phyloP scores from a whole-genome alignment of 2,329 filamentous ascomycete genomes.

The Laburnicola sp. region DNA sequence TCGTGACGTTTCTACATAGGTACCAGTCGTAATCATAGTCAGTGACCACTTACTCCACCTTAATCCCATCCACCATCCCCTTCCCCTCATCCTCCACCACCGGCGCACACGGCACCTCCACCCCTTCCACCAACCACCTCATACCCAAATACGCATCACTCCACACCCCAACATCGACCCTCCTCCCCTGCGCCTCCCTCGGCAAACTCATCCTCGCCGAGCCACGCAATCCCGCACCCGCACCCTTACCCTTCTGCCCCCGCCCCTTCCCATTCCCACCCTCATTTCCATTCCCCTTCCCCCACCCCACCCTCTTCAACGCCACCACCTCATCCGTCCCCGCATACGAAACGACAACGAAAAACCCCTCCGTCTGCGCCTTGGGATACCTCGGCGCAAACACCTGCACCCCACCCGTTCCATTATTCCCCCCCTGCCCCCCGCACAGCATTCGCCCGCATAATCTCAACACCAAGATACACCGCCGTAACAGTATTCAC shows the following conservation, averaged over 20 bases:
- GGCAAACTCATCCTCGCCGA: slow-evolving; percentile 65
- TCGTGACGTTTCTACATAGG: too few species aligned
- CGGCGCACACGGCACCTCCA: slow-evolving; percentile 54
- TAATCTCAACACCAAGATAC: slow-evolving; percentile 65
- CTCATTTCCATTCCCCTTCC: too few species aligned
- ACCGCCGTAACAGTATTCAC: slow-evolving; percentile 64
- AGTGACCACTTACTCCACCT: neutral
- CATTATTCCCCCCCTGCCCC: too few species aligned
- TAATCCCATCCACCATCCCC: slow-evolving; percentile 23
- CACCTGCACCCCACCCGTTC: slow-evolving; percentile 65
- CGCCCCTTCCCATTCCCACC: slow-evolving; percentile 14
- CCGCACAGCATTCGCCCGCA: slow-evolving; percentile 63
- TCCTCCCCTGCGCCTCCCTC: slow-evolving; percentile 56
- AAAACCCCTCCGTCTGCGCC: slow-evolving; percentile 91
- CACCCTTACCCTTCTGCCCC: slow-evolving; percentile 18
- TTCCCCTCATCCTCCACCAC: slow-evolving; percentile 34
- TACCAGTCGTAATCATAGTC: neutral
- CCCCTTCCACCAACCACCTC: slow-evolving; percentile 59
- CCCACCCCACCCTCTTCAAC: slow-evolving; percentile 86
- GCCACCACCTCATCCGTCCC: slow-evolving; percentile 76
- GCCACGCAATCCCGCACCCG: slow-evolving; percentile 52
- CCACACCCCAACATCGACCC: slow-evolving; percentile 72
- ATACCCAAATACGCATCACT: slow-evolving; percentile 89
- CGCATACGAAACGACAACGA: slow-evolving; percentile 73
- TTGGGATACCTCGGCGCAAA: slow-evolving; percentile 92